Evolutionary conservation across 2,329 filamentous ascomycete genomes (phyloP).

Genomic region (Verticillium nonalfalfae): DNA sequence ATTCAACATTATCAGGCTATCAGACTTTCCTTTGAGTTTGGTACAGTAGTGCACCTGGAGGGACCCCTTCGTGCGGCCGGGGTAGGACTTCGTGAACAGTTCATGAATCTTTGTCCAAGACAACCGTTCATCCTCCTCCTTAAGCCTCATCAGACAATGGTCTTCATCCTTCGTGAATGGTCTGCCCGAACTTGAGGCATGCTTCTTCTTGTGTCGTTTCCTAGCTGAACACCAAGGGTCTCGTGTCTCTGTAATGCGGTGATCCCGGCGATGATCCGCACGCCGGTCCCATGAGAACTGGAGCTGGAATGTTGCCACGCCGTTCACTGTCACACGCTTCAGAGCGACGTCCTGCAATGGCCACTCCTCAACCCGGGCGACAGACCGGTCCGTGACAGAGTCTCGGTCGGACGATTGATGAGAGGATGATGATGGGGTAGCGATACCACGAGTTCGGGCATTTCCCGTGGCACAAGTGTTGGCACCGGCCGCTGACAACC

Average conservation of each 20-base stretch:
- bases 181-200: neutral
- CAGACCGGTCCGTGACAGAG: neutral
- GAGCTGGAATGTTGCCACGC: slow-evolving; percentile 1
- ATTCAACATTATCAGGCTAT: too few relatives aligned
- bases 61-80: slow-evolving; percentile 1
- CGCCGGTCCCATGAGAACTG: slow-evolving; percentile 2
- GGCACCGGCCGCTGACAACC: neutral
- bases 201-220: neutral
- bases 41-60: slow-evolving; percentile 4
- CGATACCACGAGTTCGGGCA: neutral
- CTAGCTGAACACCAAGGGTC: neutral
- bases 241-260: neutral
- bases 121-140: slow-evolving; percentile 1
- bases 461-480: neutral
- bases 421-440: neutral
- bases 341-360: slow-evolving; percentile 1
- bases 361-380: slow-evolving; percentile 1
- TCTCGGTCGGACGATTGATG: neutral
- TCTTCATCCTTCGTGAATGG: slow-evolving; percentile 3
- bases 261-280: neutral
- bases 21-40: slow-evolving; percentile 1
- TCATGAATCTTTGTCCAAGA: slow-evolving; percentile 5
- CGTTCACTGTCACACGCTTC: slow-evolving; percentile 2
- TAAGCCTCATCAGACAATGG: slow-evolving; percentile 1
- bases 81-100: neutral